Evolutionary conservation across 2,329 filamentous ascomycete genomes (phyloP).

Genomic region (Epichloe gansuensis): DNA sequence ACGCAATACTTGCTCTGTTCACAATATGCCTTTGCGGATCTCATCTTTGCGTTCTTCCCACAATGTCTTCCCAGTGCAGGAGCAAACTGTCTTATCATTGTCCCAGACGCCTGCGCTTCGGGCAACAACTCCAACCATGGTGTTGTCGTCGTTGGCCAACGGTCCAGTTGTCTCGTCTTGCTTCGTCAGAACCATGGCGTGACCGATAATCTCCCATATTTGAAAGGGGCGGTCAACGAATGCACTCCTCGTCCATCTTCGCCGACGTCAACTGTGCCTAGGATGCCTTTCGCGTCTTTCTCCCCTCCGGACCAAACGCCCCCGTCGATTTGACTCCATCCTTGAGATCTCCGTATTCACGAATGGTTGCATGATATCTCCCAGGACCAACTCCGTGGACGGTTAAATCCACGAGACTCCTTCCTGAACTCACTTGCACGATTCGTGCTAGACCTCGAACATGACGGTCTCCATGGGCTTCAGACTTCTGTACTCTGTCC

Average conservation of each 20-base stretch:
- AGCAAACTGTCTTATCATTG: conserved; percentile 96
- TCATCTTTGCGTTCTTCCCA: conserved; percentile 96
- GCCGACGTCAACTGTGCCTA: conserved; percentile 67
- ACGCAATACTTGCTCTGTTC: conserved; percentile 15
- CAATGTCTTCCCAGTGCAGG: conserved; percentile 92
- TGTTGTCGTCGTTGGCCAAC: conserved; percentile 67
- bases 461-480: conserved; percentile 33
- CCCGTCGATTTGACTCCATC: conserved; percentile 68
- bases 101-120: conserved; percentile 97
- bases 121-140: conserved; percentile 85
- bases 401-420: conserved; percentile 80
- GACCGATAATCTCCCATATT: conserved; percentile 93
- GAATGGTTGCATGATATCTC: conserved; percentile 71
- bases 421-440: conserved; percentile 71
- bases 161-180: conserved; percentile 41
- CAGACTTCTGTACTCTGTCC: conserved; percentile 35
- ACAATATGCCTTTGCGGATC: conserved; percentile 82
- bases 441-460: conserved; percentile 84
- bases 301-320: conserved; percentile 59
- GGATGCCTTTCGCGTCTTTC: conserved; percentile 35
- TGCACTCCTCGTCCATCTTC: conserved; percentile 59
- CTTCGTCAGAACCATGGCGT: conserved; percentile 74
- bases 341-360: conserved; percentile 78
- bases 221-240: conserved; percentile 75
- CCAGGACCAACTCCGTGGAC: conserved; percentile 72